Evolutionary conservation across 192 early-diverging fungal species (phyloP).

Genomic region (Dissophora globulifera): DNA sequence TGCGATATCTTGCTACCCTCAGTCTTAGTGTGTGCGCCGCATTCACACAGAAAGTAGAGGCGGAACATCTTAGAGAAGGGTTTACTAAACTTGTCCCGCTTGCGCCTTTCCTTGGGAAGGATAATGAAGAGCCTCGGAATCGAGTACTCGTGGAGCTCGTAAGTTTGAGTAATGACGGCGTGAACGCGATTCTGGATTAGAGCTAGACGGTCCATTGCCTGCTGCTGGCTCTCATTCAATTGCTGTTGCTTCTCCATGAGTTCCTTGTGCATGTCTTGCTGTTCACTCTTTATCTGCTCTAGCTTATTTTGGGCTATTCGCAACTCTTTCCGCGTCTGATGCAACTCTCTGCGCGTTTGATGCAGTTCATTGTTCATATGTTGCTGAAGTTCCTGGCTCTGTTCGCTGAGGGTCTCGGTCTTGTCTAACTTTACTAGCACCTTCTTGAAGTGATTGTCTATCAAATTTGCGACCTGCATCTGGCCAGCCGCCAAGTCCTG

Average conservation of each 20-base stretch:
- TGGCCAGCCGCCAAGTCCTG: too few species aligned
- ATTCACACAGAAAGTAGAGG: conserved; percentile 18
- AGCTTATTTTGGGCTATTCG: too few species aligned
- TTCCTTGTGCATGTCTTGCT: neutral
- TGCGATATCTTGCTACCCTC: neutral
- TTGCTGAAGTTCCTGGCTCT: neutral
- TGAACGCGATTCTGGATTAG: neutral
- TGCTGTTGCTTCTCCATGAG: conserved; percentile 4
- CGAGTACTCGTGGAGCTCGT: conserved; percentile 10
- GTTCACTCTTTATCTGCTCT: too few species aligned
- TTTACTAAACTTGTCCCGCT: neutral
- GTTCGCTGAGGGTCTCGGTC: neutral
- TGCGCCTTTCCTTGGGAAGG: neutral
- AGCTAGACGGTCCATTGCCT: neutral
- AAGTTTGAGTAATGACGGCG: conserved; percentile 3
- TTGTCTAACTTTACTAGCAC: neutral
- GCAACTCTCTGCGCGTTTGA: neutral
- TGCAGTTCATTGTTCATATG: neutral
- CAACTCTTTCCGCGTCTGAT: too few species aligned
- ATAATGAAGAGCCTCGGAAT: conserved; percentile 16
- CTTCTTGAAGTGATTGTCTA: neutral
- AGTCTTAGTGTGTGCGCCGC: conserved; percentile 1
- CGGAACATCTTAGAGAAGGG: conserved; percentile 4
- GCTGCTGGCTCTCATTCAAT: neutral
- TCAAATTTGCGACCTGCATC: neutral